Percentiles rank a stretch among this genome's conserved stretches.
Conservation (phyloP, 1,284 basidiomycete species). For the Naganishia liquefaciens region DNA sequence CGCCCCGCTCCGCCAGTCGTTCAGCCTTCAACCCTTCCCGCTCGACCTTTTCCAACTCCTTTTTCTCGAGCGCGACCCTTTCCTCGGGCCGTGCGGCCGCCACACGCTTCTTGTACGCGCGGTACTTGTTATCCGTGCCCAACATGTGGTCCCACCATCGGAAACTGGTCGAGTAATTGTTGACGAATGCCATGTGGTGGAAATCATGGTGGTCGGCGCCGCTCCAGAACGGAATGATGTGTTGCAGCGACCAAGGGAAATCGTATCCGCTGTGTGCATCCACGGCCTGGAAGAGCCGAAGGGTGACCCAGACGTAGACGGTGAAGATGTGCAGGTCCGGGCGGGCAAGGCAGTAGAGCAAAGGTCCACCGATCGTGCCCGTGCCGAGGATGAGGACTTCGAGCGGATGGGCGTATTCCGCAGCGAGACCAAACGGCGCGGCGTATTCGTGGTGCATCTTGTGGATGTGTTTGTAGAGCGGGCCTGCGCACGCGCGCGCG, state of each 20-base stretch:
- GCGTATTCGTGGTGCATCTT: constrained; percentile 97
- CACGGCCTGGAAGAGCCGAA: constrained; percentile 95
- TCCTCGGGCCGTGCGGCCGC: constrained; percentile 59
- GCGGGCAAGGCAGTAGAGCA: constrained; percentile 69
- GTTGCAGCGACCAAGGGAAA: constrained; percentile 95
- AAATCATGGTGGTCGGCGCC: constrained; percentile 98
- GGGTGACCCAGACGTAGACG: constrained; percentile 89
- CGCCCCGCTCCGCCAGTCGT: constrained; percentile 58
- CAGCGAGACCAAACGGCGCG: constrained; percentile 94
- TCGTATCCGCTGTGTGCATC: constrained; percentile 98
- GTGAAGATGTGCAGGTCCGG: constrained; percentile 70
- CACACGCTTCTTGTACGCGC: constrained; percentile 68
- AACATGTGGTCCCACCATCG: constrained; percentile 85
- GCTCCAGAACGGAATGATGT: constrained; percentile 95
- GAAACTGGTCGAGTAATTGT: constrained; percentile 86
- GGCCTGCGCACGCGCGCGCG: constrained; percentile 33
- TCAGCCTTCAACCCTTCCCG: constrained; percentile 72
- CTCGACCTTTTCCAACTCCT: constrained; percentile 61
- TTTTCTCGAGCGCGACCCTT: constrained; percentile 53
- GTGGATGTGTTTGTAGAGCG: constrained; percentile 96
- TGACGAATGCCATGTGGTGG: constrained; percentile 72
- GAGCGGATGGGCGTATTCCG: constrained; percentile 94
- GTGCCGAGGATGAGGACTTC: constrained; percentile 85
- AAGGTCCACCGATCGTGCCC: constrained; percentile 83
- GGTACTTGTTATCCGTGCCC: constrained; percentile 78